Base-by-base conservation (phyloP, 164 flowering plant species). In the Warburgia ugandensis region DNA sequence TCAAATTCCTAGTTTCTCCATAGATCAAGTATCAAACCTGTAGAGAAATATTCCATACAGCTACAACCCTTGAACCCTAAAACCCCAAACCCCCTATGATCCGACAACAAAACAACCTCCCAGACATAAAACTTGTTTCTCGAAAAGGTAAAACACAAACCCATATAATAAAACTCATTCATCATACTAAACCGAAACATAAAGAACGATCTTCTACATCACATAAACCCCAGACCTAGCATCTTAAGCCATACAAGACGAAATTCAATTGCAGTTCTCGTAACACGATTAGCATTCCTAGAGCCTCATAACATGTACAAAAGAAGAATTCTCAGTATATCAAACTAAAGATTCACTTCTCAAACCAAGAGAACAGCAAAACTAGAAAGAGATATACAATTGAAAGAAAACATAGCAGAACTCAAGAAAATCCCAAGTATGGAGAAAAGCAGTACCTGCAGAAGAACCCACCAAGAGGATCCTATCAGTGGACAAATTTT, bases 391-490 rank as follows among this genome's bases (percentile, higher is more conserved):
- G n/a, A n/a, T n/a, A n/a, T n/a, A n/a, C n/a, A n/a, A n/a, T n/a
- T n/a, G n/a, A 2, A 35, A 35, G 8, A 49, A 49, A 9, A 49
- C 20, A 22, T 22, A 12, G 5, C 14, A 27, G 2, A 3, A 21
- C 19, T 5, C 5, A 11, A 27, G 55, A 35, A 7, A 23, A 5
- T 9, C 16, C 38, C 28, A 16, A n/a, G 21, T 16, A 29, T 14
- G 13, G 45, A 16, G 29, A 43, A 48, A 46, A 29, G 16, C 8
- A n/a, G 51, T 73, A 84, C 86, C 94, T 57, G 94, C 94, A 59
- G 88, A 84, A 64, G 94, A 84, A 50, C 88, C 94, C 59, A 84
- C 80, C 69, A 81, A 62, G 56, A 81, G 50, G 50, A 84, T 72
- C 70, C 80, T 71, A 22, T 66, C 44, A 44, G 66, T 29, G 13